Percentiles rank a stretch among this genome's conserved stretches.
Evolutionary conservation across 352 stramenopile genomes (phyloP).

Genomic region (Phytophthora quininea): DNA sequence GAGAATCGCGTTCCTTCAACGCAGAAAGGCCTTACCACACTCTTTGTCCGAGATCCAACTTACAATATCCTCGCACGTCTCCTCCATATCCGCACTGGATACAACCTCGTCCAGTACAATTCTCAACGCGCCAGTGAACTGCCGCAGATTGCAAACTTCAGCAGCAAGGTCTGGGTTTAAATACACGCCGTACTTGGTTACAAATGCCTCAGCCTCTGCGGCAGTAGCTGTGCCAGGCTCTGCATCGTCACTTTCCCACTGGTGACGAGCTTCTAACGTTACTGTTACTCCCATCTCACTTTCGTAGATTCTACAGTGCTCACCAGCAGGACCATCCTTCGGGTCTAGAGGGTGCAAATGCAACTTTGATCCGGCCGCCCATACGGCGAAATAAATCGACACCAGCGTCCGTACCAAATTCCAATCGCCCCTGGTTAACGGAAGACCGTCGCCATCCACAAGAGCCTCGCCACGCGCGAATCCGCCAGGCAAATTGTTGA

Average conservation of each 20-base stretch:
- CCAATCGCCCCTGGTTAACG: conserved; percentile 83
- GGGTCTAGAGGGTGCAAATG: conserved; percentile 52
- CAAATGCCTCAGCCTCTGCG: conserved; percentile 69
- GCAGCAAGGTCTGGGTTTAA: conserved; percentile 83
- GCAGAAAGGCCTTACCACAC: conserved; percentile 45
- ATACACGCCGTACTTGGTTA: conserved; percentile 85
- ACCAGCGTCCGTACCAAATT: conserved; percentile 81
- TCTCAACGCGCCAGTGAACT: conserved; percentile 69
- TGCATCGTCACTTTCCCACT: conserved; percentile 22
- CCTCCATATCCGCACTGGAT: conserved; percentile 78
- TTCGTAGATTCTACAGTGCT: conserved; percentile 52
- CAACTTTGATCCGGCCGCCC: conserved; percentile 53
- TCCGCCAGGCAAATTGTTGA: conserved; percentile 32
- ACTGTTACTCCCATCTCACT: conserved; percentile 71
- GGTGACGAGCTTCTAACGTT: conserved; percentile 46
- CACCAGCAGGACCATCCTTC: conserved; percentile 16
- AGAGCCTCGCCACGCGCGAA: conserved; percentile 76
- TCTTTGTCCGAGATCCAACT: conserved; percentile 78
- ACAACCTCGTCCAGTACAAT: conserved; percentile 80
- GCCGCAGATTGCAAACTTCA: conserved; percentile 76
- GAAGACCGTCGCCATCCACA: conserved; percentile 77
- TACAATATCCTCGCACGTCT: conserved; percentile 80
- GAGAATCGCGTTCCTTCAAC: conserved; percentile 61
- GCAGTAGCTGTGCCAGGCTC: conserved; percentile 24
- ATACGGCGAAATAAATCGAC: conserved; percentile 80